These are phyloP conservation scores for Termitomyces titanicus DNA, from an alignment of 768 basidiomycete genomes.

Conservation along the genomic window DNA sequence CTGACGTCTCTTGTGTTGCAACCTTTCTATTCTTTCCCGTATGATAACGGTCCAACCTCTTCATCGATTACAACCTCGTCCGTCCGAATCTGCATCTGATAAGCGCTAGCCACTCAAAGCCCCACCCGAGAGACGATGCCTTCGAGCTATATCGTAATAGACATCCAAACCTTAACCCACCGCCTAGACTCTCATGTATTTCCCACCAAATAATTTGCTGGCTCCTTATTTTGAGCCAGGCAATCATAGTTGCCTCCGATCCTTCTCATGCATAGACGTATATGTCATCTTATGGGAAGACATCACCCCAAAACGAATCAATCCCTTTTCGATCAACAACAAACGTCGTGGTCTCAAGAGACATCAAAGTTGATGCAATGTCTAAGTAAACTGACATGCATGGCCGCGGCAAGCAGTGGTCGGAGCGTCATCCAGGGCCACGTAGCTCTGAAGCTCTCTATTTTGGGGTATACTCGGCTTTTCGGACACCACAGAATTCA, in stretches of 20 bases:
- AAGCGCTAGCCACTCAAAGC: neutral
- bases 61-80: neutral
- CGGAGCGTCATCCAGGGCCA: neutral
- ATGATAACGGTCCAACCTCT: neutral
- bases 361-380: neutral
- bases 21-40: neutral
- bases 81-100: slow-evolving; percentile 7
- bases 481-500: neutral
- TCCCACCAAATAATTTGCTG: neutral
- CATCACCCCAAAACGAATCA: too few species aligned
- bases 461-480: neutral
- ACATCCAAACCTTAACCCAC: neutral
- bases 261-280: neutral
- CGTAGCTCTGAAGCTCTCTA: neutral
- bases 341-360: neutral
- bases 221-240: neutral
- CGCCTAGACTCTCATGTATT: neutral
- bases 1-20: neutral
- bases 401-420: neutral
- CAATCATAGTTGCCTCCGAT: neutral
- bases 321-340: neutral
- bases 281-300: neutral
- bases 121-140: neutral
- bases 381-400: neutral
- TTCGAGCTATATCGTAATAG: neutral